Base-by-base conservation (phyloP, 164 flowering plant species). In the Annona cherimola region DNA sequence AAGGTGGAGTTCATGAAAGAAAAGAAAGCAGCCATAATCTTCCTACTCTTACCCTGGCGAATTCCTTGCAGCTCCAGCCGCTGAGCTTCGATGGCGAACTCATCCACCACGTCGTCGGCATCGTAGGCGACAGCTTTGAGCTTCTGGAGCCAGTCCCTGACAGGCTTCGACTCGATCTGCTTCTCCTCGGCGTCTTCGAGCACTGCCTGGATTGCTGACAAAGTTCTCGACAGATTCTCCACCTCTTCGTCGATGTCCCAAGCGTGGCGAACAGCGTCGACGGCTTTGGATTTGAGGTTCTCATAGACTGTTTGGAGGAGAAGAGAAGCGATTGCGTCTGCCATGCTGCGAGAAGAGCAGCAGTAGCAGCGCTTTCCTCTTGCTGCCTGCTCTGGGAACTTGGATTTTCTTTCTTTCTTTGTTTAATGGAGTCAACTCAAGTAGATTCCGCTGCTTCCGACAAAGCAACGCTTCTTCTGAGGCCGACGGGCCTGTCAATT, bases 121-220 rank as follows among this genome's bases (percentile, higher is more conserved):
- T 66, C 75, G 20, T 73, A 73, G 12, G 75, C 65, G 0, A 20
- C 69, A 11, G 66, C 70, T 42, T 67, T 42, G 18, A 73, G 55
- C 64, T 66, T 66, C 14, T 11, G 9, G 7, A 66, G 63, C 75
- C 75, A 73, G 35, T 67, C 42, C 41, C n/a, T 61, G 35, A 78
- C 71, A 4, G 42, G 5, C 42, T 73, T 55, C 1, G 80, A 69
- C 55, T 73, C 75, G 8, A 74, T 64, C 43, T 77, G 77, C 45
- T 55, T 69, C 40, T 66, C 66, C 69, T 80, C 83, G 2, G 82
- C 83, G 69, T 83, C 81, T 54, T 73, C 45, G 39, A 72, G 67
- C 44, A 55, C 57, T 6, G 66, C 57, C 12, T 43, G 73, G 41
- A 61, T 44, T 7, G 73, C 45, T 4, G 43, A 42, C 18, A 71